Conservation (phyloP, 2,329 filamentous ascomycete species). For the Geosmithia flava region DNA sequence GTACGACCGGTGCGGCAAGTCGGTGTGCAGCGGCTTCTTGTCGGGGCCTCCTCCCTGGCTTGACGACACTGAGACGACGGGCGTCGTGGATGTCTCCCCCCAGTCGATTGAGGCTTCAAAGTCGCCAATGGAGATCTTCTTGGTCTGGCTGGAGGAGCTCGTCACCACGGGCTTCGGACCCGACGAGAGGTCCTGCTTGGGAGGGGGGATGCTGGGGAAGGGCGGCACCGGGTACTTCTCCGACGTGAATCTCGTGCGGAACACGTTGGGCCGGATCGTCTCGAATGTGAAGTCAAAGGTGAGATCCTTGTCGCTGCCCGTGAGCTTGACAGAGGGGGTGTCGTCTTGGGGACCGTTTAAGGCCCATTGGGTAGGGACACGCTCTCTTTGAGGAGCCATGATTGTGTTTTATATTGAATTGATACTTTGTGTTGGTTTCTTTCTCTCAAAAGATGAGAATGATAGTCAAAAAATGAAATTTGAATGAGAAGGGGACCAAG, state of each 20-base stretch:
- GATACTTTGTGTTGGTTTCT: too few relatives aligned
- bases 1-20: slow-evolving; percentile 55
- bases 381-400: slow-evolving; percentile 15
- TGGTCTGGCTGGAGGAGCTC: slow-evolving; percentile 13
- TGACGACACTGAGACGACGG: slow-evolving; percentile 39
- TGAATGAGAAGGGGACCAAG: not conserved
- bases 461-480: too few relatives aligned
- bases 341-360: slow-evolving; percentile 12
- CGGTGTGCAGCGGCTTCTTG: slow-evolving; percentile 39
- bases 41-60: too few relatives aligned
- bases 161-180: slow-evolving; percentile 16
- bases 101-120: slow-evolving; percentile 5
- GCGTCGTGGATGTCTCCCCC: slow-evolving; percentile 13
- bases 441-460: too few relatives aligned
- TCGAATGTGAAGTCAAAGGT: slow-evolving; percentile 51
- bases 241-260: slow-evolving; percentile 56
- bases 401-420: too few relatives aligned
- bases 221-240: slow-evolving; percentile 50
- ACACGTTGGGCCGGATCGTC: slow-evolving; percentile 47
- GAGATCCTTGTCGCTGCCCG: slow-evolving; percentile 11
- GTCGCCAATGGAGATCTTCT: slow-evolving; percentile 20
- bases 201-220: slow-evolving; percentile 44
- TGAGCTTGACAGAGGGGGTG: slow-evolving; percentile 8
- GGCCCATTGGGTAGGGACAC: slow-evolving; percentile 13
- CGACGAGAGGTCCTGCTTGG: slow-evolving; percentile 17